phyloP scores from a whole-genome alignment of 129 eudicot genomes.

The Smallanthus sonchifolius region DNA sequence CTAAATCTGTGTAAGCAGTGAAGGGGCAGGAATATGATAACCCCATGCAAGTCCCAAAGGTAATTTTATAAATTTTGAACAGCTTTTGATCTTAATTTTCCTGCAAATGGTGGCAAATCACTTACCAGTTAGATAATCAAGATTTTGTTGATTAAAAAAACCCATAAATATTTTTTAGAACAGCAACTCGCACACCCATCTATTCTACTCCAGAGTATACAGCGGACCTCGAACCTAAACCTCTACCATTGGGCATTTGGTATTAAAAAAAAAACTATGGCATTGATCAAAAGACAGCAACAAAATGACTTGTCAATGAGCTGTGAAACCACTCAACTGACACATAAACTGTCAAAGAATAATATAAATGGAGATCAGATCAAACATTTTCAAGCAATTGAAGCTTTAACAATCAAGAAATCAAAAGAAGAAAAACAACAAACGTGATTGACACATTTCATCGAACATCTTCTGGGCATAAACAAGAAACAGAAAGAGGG shows the following conservation, averaged over 20 bases:
- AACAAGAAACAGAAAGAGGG: neutral
- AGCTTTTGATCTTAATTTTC: constrained; percentile 20
- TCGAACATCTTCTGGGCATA: constrained; percentile 5
- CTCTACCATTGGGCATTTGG: no score
- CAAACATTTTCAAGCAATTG: neutral
- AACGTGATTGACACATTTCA: constrained; percentile 16
- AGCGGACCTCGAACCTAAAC: no score
- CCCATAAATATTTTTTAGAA: no score
- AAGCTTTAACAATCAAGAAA: constrained; percentile 15
- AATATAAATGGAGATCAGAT: constrained; percentile 19
- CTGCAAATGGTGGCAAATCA: constrained; percentile 26
- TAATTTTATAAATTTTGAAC: constrained; percentile 6
- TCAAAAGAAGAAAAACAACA: neutral
- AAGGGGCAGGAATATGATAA: constrained; percentile 70
- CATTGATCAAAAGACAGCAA: constrained; percentile 17
- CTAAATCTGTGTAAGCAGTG: constrained; percentile 45
- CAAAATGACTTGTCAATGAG: constrained; percentile 21
- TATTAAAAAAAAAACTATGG: neutral
- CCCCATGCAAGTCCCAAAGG: constrained; percentile 68
- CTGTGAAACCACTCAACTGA: constrained; percentile 28
- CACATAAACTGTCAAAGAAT: constrained; percentile 12
- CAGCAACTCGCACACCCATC: no score
- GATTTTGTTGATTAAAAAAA: constrained; percentile 14
- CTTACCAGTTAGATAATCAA: constrained; percentile 14
- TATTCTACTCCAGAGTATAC: no score